A percentile compares a stretch with the other conserved stretches of the same genome.
Conservation (phyloP, 1,139 yeast species). For the Nakaseomyces glabratus region DNA sequence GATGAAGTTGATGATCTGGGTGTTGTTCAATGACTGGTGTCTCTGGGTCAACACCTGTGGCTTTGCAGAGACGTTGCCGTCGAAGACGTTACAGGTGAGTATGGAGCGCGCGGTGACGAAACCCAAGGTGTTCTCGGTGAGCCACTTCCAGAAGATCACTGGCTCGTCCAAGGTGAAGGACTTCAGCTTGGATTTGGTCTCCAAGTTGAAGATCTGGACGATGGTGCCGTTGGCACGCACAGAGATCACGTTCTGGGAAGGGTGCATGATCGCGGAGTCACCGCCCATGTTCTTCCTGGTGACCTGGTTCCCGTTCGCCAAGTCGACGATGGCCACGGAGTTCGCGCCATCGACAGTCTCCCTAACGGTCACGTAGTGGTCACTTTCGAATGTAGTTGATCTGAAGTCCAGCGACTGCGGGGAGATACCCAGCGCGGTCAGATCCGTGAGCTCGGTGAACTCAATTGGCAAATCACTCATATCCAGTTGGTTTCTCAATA, state of each 20-base stretch:
- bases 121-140: slow-evolving; percentile 64
- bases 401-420: slow-evolving; percentile 82
- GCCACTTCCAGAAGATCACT: slow-evolving; percentile 95
- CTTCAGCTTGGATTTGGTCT: slow-evolving; percentile 79
- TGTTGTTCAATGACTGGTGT: slow-evolving; percentile 67
- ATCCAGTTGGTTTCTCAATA: slow-evolving; percentile 7
- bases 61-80: slow-evolving; percentile 62
- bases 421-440: slow-evolving; percentile 75
- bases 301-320: slow-evolving; percentile 64
- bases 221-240: slow-evolving; percentile 95
- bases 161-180: slow-evolving; percentile 82
- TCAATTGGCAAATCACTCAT: slow-evolving; percentile 82
- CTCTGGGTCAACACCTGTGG: slow-evolving; percentile 77
- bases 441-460: slow-evolving; percentile 88
- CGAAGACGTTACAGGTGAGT: slow-evolving; percentile 77
- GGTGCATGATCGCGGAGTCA: slow-evolving; percentile 96
- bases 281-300: slow-evolving; percentile 92
- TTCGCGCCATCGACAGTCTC: slow-evolving; percentile 70
- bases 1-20: slow-evolving; percentile 87
- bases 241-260: slow-evolving; percentile 76
- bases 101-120: slow-evolving; percentile 71
- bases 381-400: slow-evolving; percentile 90
- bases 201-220: slow-evolving; percentile 85
- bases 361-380: slow-evolving; percentile 80
- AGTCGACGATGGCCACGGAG: slow-evolving; percentile 85